Conservation (phyloP, 2,329 filamentous ascomycete genomes). For the Cladosporium austrohemisphaericum region DNA sequence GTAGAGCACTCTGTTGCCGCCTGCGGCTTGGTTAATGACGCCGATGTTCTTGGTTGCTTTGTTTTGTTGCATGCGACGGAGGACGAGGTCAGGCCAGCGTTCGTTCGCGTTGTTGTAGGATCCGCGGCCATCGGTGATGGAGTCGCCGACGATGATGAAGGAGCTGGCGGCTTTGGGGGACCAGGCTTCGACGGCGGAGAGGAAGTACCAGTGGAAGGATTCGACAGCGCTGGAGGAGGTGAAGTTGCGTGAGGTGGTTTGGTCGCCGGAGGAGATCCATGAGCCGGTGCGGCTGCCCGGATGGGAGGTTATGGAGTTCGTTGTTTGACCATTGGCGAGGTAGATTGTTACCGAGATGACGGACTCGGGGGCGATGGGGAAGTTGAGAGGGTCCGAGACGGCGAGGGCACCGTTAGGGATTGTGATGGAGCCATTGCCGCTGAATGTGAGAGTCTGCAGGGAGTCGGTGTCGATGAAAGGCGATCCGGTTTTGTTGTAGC, state of each 20-base stretch:
- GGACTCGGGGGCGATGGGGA: conserved; percentile 48
- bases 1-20: conserved; percentile 62
- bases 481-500: conserved; percentile 52
- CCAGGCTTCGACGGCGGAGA: conserved; percentile 57
- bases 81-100: conserved; percentile 58
- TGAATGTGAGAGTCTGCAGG: conserved; percentile 56
- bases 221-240: conserved; percentile 35
- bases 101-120: conserved; percentile 59
- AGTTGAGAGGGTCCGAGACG: conserved; percentile 60
- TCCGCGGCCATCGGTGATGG: conserved; percentile 62
- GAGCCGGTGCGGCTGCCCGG: conserved; percentile 62
- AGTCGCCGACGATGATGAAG: conserved; percentile 59
- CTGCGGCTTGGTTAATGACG: conserved; percentile 63
- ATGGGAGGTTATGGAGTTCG: conserved; percentile 59
- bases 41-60: conserved; percentile 48
- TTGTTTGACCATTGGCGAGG: conserved; percentile 53
- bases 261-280: conserved; percentile 58
- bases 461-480: conserved; percentile 52
- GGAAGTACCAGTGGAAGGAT: conserved; percentile 54
- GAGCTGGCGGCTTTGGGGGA: conserved; percentile 42
- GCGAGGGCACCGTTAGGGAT: conserved; percentile 54
- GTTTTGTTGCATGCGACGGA: conserved; percentile 49
- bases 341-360: conserved; percentile 59
- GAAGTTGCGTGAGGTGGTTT: conserved; percentile 49
- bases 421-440: conserved; percentile 49